Evolutionary conservation across 2,329 filamentous ascomycete genomes (phyloP).

Genomic region (Aureobasidium mangrovei): DNA sequence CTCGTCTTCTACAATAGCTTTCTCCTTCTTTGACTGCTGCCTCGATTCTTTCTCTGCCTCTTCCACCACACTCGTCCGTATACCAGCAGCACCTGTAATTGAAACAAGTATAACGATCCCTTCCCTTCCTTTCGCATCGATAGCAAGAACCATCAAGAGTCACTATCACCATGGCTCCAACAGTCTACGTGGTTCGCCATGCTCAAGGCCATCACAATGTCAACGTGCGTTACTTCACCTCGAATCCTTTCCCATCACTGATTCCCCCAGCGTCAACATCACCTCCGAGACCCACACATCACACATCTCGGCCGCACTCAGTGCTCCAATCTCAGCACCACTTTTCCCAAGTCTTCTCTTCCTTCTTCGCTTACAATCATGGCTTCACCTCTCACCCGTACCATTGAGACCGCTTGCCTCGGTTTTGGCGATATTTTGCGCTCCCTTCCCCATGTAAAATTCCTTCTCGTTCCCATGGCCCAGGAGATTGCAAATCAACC

Average conservation of each 20-base stretch:
- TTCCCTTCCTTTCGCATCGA: too few species aligned
- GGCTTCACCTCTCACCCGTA: conserved; percentile 71
- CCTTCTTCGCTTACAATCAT: conserved; percentile 56
- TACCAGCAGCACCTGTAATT: too few species aligned
- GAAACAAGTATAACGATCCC: too few species aligned
- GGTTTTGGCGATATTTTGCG: background rate
- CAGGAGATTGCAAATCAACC: conserved; percentile 12
- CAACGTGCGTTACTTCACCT: conserved; percentile 46
- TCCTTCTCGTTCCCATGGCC: conserved; percentile 1
- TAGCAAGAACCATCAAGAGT: background rate
- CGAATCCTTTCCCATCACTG: background rate
- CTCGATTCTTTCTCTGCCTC: background rate
- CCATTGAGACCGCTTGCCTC: conserved; percentile 59
- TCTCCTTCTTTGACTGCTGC: background rate
- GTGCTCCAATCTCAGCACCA: conserved; percentile 53
- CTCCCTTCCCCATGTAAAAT: conserved; percentile 2
- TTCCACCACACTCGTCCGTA: too few species aligned
- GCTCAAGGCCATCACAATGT: conserved; percentile 75
- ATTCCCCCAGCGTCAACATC: conserved; percentile 1
- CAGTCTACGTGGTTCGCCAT: conserved; percentile 62
- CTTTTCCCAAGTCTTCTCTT: conserved; percentile 56
- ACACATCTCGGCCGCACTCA: conserved; percentile 67
- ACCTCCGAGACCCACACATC: conserved; percentile 62
- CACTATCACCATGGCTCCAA: conserved; percentile 29
- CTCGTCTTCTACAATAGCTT: background rate